Conservation (phyloP, 192 early-diverging fungal species). For the Cetraspora pellucida region DNA sequence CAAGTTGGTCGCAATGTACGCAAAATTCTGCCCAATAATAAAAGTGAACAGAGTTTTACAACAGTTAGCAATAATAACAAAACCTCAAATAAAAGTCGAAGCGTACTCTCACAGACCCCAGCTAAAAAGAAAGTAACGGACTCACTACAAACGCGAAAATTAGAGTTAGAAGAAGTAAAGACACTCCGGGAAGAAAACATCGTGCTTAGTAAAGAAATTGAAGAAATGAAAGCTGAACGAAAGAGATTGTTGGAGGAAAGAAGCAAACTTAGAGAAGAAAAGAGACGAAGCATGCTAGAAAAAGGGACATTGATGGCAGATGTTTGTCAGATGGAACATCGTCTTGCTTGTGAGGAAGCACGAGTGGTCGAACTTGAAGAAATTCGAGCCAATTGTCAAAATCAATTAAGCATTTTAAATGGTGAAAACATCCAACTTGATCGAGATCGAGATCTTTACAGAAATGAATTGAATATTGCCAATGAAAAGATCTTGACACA, state of each 20-base stretch:
- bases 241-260: not conserved
- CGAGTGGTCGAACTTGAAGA: slow-evolving; percentile 15
- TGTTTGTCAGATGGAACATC: slow-evolving; percentile 25
- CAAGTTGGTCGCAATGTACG: no score
- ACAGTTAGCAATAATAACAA: no score
- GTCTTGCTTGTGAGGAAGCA: slow-evolving; percentile 15
- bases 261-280: not conserved
- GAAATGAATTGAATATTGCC: not conserved
- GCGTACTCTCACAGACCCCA: no score
- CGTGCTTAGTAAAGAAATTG: not conserved
- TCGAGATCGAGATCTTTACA: not conserved
- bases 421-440: not conserved
- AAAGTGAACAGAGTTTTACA: no score
- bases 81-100: no score
- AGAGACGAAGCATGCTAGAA: not conserved
- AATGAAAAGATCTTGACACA: not conserved
- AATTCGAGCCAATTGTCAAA: not conserved
- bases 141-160: no score
- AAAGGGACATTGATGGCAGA: slow-evolving; percentile 4
- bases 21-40: no score
- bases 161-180: not conserved
- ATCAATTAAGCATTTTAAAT: slow-evolving; percentile 7
- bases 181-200: not conserved
- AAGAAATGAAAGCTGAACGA: not conserved
- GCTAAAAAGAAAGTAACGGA: no score